A percentile compares a stretch with the other conserved stretches of the same genome.
These are phyloP conservation scores for Cafeteria roenbergensis DNA, from an alignment of 108 stramenopile species.

Conservation along the genomic window DNA sequence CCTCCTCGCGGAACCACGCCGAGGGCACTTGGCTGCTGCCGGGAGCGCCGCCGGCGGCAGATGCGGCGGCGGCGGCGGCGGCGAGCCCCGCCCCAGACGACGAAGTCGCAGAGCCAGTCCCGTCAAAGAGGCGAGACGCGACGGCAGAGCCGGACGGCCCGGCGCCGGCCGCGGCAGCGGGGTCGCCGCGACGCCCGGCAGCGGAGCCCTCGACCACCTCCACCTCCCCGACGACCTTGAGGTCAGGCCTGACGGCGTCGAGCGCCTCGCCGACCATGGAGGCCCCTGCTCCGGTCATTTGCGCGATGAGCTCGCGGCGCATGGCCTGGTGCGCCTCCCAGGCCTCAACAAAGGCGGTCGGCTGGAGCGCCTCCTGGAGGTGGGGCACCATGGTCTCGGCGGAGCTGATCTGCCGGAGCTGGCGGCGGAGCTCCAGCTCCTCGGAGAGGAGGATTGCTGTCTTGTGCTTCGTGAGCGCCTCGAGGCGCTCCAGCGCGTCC, in stretches of 20 bases:
- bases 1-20: no score
- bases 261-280: not conserved
- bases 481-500: constrained; percentile 13
- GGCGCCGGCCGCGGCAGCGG: no score
- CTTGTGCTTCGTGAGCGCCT: constrained; percentile 17
- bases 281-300: not conserved
- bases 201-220: not conserved
- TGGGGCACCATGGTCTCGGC: constrained; percentile 13
- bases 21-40: no score
- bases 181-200: not conserved
- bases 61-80: no score
- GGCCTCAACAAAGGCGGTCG: constrained; percentile 16
- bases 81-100: no score
- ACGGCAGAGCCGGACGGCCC: no score
- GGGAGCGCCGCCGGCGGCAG: no score
- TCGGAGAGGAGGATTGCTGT: constrained; percentile 13
- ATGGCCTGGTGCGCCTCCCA: constrained; percentile 13
- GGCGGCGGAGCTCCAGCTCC: constrained; percentile 21
- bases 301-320: not conserved
- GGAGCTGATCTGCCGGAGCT: constrained; percentile 18
- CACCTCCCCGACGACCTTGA: constrained; percentile 15
- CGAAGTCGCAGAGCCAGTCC: no score
- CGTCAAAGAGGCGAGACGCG: no score
- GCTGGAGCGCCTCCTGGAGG: constrained; percentile 11
- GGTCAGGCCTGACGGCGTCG: constrained; percentile 7